Evolutionary conservation across 2,329 filamentous ascomycete genomes (phyloP), one percentile per base, ranked within the genome.

Genomic region (Colletotrichum falcatum): DNA sequence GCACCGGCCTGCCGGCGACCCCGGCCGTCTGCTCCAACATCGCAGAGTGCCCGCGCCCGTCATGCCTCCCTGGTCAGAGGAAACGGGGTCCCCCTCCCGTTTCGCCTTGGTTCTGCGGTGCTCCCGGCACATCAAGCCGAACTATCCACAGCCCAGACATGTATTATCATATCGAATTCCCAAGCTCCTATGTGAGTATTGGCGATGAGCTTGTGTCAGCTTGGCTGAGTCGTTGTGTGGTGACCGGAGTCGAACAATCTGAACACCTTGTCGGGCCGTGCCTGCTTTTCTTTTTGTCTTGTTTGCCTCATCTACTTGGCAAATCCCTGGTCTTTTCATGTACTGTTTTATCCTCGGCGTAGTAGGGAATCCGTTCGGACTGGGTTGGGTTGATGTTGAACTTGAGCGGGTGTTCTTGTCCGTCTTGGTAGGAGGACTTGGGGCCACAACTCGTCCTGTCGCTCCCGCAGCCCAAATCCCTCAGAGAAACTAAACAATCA

Each of bases 201-300:
- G 30, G 14, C 18, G n/a, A 44, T 20, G 42, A 49, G 42, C 30
- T 37, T 35, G 58, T n/a, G 42, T 30, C 42, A 23, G 42, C 28
- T 35, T 33, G 30, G 7, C 5, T 26, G 42, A 23, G 23, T 49
- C 30, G 58, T 37, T 37, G 14, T 35, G 30, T 8, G 18, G n/a
- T 37, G 30, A 18, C 8, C 23, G 18, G 44, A 28, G 23, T 61
- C 33, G 58, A 44, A 14, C 33, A 51, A 35, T 46, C 33, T 61
- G 63, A 63, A 44, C 48, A 46, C 23, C 53, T 23, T 62, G n/a
- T 23, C 56, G 64, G 67, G 63, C 67, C 58, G 64, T 62, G 67
- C 64, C 58, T 51, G 37, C 44, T 67, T 61, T 58, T 33, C n/a
- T 67, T n/a, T 58, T 59, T 59, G 55, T 30, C 26, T 30, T 23